Percentiles rank a stretch among this genome's conserved stretches.
These are phyloP conservation scores for Pseudognaphalium luteoalbum DNA, from an alignment of 129 eudicot species.

Conservation along the genomic window DNA sequence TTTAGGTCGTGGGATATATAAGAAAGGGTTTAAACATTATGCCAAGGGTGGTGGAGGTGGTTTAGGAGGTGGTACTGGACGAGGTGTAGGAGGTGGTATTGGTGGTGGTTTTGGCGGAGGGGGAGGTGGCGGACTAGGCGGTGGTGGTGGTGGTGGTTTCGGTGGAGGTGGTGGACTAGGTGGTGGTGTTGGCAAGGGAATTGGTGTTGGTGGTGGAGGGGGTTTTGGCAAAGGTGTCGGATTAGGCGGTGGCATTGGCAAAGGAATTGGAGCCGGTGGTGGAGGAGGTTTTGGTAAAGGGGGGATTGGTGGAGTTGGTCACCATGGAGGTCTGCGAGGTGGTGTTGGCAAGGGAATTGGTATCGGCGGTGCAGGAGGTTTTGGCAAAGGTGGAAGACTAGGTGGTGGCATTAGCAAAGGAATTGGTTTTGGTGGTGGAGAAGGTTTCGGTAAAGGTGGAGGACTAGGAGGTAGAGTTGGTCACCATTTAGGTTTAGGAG, in stretches of 20 bases:
- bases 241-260: constrained; percentile 18
- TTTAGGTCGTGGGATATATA: constrained; percentile 41
- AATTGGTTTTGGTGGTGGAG: constrained; percentile 19
- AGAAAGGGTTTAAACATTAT: constrained; percentile 38
- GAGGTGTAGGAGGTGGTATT: constrained; percentile 35
- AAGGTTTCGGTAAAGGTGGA: background rate
- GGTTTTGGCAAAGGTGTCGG: constrained; percentile 13
- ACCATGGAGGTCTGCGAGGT: constrained; percentile 14
- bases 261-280: constrained; percentile 3
- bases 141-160: constrained; percentile 27
- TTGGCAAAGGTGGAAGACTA: constrained; percentile 10
- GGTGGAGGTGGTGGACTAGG: constrained; percentile 36
- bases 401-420: constrained; percentile 27
- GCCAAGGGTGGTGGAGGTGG: constrained; percentile 41
- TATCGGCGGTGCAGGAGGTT: constrained; percentile 32
- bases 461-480: background rate
- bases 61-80: constrained; percentile 36
- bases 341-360: constrained; percentile 16
- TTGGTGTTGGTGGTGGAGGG: constrained; percentile 32
- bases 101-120: constrained; percentile 29
- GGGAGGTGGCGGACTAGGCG: constrained; percentile 16
- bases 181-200: constrained; percentile 38
- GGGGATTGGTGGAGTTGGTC: background rate
- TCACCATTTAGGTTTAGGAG: constrained; percentile 18
- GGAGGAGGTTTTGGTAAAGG: constrained; percentile 15